Conservation (phyloP, 2,329 filamentous ascomycete species). For the Cladosporium colombiae region DNA sequence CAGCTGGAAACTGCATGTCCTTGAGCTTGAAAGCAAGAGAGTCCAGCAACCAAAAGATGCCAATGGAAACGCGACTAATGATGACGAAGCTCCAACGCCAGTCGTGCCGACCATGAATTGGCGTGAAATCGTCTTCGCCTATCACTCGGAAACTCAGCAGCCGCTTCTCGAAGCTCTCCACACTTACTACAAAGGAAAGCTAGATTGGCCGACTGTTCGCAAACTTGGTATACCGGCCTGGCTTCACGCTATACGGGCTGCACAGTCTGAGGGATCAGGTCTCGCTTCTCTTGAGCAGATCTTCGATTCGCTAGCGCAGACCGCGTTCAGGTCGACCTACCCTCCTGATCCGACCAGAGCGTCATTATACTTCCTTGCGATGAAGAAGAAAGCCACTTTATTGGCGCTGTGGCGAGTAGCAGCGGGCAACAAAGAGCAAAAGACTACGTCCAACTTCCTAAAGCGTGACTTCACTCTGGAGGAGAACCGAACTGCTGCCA, state of each 20-base stretch:
- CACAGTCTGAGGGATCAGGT: slow-evolving; percentile 19
- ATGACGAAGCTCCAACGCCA: slow-evolving; percentile 9
- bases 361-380: slow-evolving; percentile 84
- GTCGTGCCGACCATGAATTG: slow-evolving; percentile 54
- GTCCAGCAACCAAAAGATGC: background rate
- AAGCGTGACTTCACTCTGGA: slow-evolving; percentile 88
- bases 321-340: slow-evolving; percentile 87
- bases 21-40: slow-evolving; percentile 2
- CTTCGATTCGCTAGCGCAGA: slow-evolving; percentile 87
- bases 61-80: slow-evolving; percentile 18
- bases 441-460: slow-evolving; percentile 73
- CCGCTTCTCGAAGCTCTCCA: slow-evolving; percentile 76
- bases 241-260: slow-evolving; percentile 72
- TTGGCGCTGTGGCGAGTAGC: slow-evolving; percentile 95
- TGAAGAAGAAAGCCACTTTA: slow-evolving; percentile 84
- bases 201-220: slow-evolving; percentile 82
- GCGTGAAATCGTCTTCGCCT: slow-evolving; percentile 83
- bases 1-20: slow-evolving; percentile 33
- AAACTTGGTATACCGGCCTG: slow-evolving; percentile 94
- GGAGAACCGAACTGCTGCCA: slow-evolving; percentile 82
- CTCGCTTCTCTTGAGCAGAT: slow-evolving; percentile 64
- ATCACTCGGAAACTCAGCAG: slow-evolving; percentile 82
- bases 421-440: slow-evolving; percentile 82
- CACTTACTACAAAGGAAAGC: slow-evolving; percentile 72
- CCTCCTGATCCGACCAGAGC: slow-evolving; percentile 89